phyloP scores from a whole-genome alignment of 2,329 filamentous ascomycete species.

The Exophiala oligosperma region DNA sequence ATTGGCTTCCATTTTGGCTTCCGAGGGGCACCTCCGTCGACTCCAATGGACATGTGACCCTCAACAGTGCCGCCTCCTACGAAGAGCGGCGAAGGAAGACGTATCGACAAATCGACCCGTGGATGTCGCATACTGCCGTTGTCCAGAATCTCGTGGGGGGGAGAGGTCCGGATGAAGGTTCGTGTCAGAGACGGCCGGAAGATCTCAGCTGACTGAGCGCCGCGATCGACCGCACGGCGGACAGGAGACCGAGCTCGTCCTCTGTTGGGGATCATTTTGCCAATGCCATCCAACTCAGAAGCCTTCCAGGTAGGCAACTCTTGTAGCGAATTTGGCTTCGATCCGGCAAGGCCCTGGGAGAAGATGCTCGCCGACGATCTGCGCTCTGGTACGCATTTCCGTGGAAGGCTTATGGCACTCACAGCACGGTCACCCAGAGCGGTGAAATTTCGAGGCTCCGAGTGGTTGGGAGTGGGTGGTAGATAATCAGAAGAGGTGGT shows the following conservation, averaged over 20 bases:
- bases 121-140: slow-evolving; percentile 51
- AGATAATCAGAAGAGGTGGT: slow-evolving; percentile 23
- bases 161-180: slow-evolving; percentile 50
- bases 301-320: slow-evolving; percentile 29
- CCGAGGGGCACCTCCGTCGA: slow-evolving; percentile 48
- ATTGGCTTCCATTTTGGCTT: slow-evolving; percentile 40
- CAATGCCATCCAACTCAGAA: slow-evolving; percentile 18
- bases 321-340: slow-evolving; percentile 22
- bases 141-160: slow-evolving; percentile 51
- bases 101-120: slow-evolving; percentile 50
- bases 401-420: slow-evolving; percentile 27
- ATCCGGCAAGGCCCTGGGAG: slow-evolving; percentile 15
- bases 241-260: slow-evolving; percentile 52
- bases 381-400: slow-evolving; percentile 24
- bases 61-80: slow-evolving; percentile 58
- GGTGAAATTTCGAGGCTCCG: neutral
- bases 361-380: slow-evolving; percentile 28
- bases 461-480: slow-evolving; percentile 14
- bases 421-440: slow-evolving; percentile 21
- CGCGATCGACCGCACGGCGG: slow-evolving; percentile 43
- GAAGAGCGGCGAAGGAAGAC: slow-evolving; percentile 52
- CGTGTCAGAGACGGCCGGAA: slow-evolving; percentile 45
- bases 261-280: slow-evolving; percentile 41
- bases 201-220: slow-evolving; percentile 44
- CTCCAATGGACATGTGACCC: slow-evolving; percentile 48